These are phyloP conservation scores for Acrodontium crateriforme DNA, from an alignment of 2,329 filamentous ascomycete genomes.

Conservation along the genomic window DNA sequence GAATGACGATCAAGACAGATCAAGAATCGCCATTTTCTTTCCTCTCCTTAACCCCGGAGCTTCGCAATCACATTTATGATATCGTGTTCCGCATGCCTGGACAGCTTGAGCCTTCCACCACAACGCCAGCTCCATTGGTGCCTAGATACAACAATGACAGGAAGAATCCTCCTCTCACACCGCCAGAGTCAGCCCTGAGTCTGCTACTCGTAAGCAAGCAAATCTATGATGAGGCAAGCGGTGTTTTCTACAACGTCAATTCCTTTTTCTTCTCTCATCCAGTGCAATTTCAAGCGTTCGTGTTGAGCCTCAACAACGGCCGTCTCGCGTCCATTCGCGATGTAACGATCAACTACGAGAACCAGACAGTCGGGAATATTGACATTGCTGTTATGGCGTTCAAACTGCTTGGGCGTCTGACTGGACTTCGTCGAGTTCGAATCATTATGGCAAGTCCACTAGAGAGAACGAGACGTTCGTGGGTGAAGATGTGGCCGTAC, in stretches of 20 bases:
- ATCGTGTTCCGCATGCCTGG: constrained; percentile 9
- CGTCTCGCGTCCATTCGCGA: constrained; percentile 10
- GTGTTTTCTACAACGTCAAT: constrained; percentile 15
- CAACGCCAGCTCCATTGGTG: constrained; percentile 4
- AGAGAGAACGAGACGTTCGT: too few relatives aligned
- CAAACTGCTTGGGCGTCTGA: constrained; percentile 8
- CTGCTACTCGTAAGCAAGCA: constrained; percentile 14
- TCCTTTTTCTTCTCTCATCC: constrained; percentile 17
- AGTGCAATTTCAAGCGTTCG: constrained; percentile 11
- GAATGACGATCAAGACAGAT: not conserved
- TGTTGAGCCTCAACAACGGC: constrained; percentile 5
- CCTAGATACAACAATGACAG: constrained; percentile 1
- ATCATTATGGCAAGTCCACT: too few relatives aligned
- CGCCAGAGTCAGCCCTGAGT: constrained; percentile 9
- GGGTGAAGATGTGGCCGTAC: too few relatives aligned
- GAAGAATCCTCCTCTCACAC: not conserved
- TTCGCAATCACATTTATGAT: constrained; percentile 16
- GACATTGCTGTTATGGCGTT: constrained; percentile 10
- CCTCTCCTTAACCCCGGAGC: constrained; percentile 13
- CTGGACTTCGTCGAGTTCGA: constrained; percentile 8
- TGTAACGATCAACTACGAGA: constrained; percentile 15
- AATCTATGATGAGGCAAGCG: constrained; percentile 13
- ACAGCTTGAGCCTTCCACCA: constrained; percentile 10
- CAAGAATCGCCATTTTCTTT: constrained; percentile 6
- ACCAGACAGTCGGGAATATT: constrained; percentile 9